Evolutionary conservation across 2,329 filamentous ascomycete species (phyloP).

Genomic region (Colletotrichum cereale): DNA sequence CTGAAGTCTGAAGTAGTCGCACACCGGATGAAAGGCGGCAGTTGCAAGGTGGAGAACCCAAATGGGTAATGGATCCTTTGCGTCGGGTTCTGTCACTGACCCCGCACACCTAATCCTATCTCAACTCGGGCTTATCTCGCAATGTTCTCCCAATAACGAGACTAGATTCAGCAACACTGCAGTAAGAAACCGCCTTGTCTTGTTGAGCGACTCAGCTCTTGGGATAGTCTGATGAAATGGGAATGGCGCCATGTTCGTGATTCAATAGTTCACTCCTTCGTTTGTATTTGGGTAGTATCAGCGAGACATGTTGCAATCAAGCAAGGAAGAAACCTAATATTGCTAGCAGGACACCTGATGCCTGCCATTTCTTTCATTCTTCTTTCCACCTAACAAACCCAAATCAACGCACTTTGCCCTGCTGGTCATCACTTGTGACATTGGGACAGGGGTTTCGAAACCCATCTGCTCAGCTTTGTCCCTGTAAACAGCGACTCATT

Average conservation of each 20-base stretch:
- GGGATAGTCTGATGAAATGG: not conserved
- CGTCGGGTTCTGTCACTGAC: not conserved
- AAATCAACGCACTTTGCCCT: not conserved
- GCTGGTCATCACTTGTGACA: too few relatives aligned
- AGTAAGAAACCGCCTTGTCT: too few relatives aligned
- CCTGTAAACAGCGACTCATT: not conserved
- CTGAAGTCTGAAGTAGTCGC: not conserved
- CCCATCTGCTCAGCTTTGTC: not conserved
- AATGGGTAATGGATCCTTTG: not conserved
- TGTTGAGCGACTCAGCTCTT: too few relatives aligned
- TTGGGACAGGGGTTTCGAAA: not conserved
- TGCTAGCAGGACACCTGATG: not conserved
- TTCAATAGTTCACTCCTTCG: too few relatives aligned
- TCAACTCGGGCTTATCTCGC: not conserved
- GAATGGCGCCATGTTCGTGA: not conserved
- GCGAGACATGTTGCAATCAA: not conserved
- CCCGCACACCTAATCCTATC: not conserved
- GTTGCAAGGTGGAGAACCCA: constrained; percentile 2
- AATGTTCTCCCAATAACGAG: not conserved
- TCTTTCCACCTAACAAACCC: not conserved
- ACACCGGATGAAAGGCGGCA: not conserved
- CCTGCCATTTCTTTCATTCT: not conserved
- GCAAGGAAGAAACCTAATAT: not conserved
- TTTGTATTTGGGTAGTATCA: not conserved
- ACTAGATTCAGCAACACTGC: not conserved